Conservation (phyloP, 169 alveolate species). For the Plasmodium malariae region DNA sequence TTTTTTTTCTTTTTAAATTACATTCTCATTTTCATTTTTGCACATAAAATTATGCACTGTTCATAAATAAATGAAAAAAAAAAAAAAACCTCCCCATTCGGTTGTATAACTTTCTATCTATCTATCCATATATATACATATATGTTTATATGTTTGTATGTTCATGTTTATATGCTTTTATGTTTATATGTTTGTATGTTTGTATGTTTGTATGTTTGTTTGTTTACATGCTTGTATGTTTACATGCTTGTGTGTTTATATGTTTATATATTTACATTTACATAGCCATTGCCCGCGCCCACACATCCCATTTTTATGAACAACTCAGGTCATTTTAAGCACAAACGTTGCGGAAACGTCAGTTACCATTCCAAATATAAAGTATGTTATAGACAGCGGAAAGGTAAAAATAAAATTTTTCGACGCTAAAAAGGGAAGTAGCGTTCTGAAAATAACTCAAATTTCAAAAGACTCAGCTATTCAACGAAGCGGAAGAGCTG, state of each 20-base stretch:
- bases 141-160: not conserved
- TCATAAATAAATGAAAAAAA: no score
- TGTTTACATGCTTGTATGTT: not conserved
- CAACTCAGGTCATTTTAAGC: conserved; percentile 86
- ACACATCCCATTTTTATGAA: not conserved
- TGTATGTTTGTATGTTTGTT: not conserved
- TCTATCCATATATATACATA: not conserved
- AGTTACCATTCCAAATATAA: conserved; percentile 95
- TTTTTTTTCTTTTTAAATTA: no score
- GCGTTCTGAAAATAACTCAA: conserved; percentile 87
- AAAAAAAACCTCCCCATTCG: not conserved
- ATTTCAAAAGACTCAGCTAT: conserved; percentile 94
- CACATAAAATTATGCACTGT: no score
- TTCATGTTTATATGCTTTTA: not conserved
- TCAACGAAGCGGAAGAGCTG: conserved; percentile 98
- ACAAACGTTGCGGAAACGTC: conserved; percentile 98
- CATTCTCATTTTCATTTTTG: no score
- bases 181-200: not conserved
- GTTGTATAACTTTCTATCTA: not conserved
- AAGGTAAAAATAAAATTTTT: conserved; percentile 90
- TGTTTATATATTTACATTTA: not conserved
- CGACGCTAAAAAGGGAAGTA: conserved; percentile 89
- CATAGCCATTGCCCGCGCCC: not conserved
- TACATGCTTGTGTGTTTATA: not conserved
- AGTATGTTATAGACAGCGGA: conserved; percentile 95